Evolutionary conservation across 768 basidiomycete genomes (phyloP).

Genomic region (Stropharia rugosoannulata): DNA sequence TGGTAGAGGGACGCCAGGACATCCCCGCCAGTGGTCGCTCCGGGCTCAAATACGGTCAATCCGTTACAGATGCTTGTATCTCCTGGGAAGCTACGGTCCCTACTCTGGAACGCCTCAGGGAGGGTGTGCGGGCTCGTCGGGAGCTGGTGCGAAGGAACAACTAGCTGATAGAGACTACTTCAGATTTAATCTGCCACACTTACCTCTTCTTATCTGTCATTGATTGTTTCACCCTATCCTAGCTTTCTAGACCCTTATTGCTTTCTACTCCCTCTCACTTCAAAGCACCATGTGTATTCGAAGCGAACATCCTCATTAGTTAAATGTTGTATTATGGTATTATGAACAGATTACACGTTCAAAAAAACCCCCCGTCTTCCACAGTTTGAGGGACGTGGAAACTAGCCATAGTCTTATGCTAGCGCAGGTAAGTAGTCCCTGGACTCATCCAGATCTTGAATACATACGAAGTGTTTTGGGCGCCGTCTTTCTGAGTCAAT

Average conservation of each 20-base stretch:
- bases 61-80: conserved; percentile 88
- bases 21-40: conserved; percentile 71
- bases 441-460: too few species aligned
- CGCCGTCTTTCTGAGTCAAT: too few species aligned
- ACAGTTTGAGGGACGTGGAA: too few species aligned
- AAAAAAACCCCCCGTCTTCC: too few species aligned
- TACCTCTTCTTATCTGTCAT: neutral
- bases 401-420: too few species aligned
- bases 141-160: conserved; percentile 37
- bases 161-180: conserved; percentile 2
- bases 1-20: conserved; percentile 85
- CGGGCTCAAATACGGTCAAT: conserved; percentile 79
- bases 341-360: too few species aligned
- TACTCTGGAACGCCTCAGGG: conserved; percentile 79
- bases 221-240: neutral
- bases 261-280: too few species aligned
- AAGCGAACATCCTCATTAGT: too few species aligned
- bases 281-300: too few species aligned
- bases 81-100: conserved; percentile 88
- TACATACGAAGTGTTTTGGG: too few species aligned
- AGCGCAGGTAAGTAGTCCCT: too few species aligned
- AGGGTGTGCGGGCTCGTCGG: conserved; percentile 81
- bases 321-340: too few species aligned
- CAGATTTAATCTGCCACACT: neutral
- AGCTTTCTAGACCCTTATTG: neutral